Evolutionary conservation across 495 filamentous ascomycete species (phyloP).

Genomic region (Pseudomonodictys pantanalensis): DNA sequence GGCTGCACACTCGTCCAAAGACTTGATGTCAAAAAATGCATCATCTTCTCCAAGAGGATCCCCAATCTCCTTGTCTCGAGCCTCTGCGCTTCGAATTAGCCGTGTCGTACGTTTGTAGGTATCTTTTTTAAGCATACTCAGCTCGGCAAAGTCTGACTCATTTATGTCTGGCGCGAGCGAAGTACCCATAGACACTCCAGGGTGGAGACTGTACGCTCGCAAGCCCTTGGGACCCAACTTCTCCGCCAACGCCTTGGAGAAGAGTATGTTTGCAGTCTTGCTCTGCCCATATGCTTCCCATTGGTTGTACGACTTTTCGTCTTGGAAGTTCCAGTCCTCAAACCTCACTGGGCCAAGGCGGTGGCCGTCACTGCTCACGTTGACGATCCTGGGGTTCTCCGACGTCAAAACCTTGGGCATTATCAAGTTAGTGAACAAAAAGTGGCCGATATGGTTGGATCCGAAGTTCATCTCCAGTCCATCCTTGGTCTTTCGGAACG

Average conservation of each 20-base stretch:
- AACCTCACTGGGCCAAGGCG: slow-evolving; percentile 22
- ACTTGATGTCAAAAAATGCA: slow-evolving; percentile 4
- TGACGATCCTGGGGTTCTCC: slow-evolving; percentile 18
- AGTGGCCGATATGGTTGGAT: slow-evolving; percentile 34
- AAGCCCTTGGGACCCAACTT: slow-evolving; percentile 20
- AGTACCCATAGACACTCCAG: slow-evolving; percentile 19
- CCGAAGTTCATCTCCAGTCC: slow-evolving; percentile 59
- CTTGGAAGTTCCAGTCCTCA: slow-evolving; percentile 28
- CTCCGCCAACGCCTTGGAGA: slow-evolving; percentile 18
- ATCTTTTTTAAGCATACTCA: slow-evolving; percentile 15
- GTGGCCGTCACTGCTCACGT: slow-evolving; percentile 26
- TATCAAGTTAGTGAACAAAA: slow-evolving; percentile 33
- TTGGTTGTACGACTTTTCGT: slow-evolving; percentile 22
- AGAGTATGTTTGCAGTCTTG: slow-evolving; percentile 33
- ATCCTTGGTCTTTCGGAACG: slow-evolving; percentile 17
- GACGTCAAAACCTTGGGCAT: slow-evolving; percentile 21
- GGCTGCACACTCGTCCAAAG: slow-evolving; percentile 18
- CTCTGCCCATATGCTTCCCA: slow-evolving; percentile 30
- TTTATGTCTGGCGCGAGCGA: background rate
- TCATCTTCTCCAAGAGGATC: background rate
- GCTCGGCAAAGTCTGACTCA: slow-evolving; percentile 10
- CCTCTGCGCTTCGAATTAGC: background rate
- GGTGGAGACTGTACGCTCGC: slow-evolving; percentile 28
- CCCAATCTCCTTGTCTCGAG: background rate
- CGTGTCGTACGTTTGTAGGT: background rate